phyloP scores from a whole-genome alignment of 2,329 filamentous ascomycete species.

The Geosmithia flava region DNA sequence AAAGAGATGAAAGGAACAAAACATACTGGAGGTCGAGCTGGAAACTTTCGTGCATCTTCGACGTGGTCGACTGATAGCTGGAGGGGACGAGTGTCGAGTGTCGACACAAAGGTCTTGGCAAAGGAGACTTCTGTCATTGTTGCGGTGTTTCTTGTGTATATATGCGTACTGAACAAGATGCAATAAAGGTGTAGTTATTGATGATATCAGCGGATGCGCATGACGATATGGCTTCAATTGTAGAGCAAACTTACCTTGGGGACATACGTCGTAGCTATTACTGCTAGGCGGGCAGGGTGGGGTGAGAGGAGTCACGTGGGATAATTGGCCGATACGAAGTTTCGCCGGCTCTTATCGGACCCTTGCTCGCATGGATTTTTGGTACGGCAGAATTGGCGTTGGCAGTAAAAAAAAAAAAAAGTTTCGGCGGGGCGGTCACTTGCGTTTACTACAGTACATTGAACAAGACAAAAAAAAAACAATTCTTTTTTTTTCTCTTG shows the following conservation, averaged over 20 bases:
- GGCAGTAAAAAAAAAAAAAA: slow-evolving; percentile 21
- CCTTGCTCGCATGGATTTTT: slow-evolving; percentile 9
- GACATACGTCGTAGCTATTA: not conserved
- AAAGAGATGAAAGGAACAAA: slow-evolving; percentile 4
- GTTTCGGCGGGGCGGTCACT: slow-evolving; percentile 21
- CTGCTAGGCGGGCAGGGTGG: not conserved
- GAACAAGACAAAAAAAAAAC: not conserved
- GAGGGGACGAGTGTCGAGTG: slow-evolving; percentile 64
- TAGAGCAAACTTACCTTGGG: too few relatives aligned
- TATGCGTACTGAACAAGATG: not conserved
- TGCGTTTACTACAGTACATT: slow-evolving; percentile 2
- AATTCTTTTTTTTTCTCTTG: not conserved
- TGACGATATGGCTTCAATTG: too few relatives aligned
- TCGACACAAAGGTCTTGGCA: slow-evolving; percentile 69
- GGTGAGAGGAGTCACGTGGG: slow-evolving; percentile 11
- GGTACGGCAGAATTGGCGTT: not conserved
- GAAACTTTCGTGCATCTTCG: slow-evolving; percentile 71
- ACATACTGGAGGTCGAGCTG: slow-evolving; percentile 64
- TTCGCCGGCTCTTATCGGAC: slow-evolving; percentile 18
- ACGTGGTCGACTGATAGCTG: slow-evolving; percentile 86
- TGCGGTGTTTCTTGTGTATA: not conserved
- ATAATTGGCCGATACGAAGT: slow-evolving; percentile 14
- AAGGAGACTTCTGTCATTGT: slow-evolving; percentile 75
- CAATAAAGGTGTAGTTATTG: not conserved
- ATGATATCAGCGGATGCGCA: too few relatives aligned